A percentile compares a stretch with the other conserved stretches of the same genome.
These are phyloP conservation scores for Passalora sequoiae DNA, from an alignment of 2,329 filamentous ascomycete genomes.

Conservation along the genomic window DNA sequence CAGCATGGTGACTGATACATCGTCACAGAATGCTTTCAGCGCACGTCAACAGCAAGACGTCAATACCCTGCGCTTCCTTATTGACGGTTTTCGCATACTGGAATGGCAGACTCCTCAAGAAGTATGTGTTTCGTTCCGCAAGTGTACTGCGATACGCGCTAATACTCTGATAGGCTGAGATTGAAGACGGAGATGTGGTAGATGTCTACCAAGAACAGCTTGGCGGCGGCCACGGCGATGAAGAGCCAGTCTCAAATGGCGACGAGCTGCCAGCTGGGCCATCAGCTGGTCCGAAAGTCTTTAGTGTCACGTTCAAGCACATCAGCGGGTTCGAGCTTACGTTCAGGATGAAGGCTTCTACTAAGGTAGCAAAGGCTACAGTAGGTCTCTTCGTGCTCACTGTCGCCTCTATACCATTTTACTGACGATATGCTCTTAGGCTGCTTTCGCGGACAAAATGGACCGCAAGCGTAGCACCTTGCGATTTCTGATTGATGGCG, in stretches of 20 bases:
- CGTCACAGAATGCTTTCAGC: conserved; percentile 12
- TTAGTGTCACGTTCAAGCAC: neutral
- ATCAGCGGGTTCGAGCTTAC: neutral
- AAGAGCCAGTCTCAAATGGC: neutral
- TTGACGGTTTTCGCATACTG: conserved; percentile 22
- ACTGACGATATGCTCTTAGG: neutral
- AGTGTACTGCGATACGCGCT: neutral
- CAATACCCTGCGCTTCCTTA: conserved; percentile 20
- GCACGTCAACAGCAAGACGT: conserved; percentile 12
- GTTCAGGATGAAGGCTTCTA: neutral
- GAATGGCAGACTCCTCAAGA: conserved; percentile 15
- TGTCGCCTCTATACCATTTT: neutral
- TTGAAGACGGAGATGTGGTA: conserved; percentile 24
- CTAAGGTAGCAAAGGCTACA: neutral
- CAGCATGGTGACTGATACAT: neutral
- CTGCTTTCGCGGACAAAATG: neutral
- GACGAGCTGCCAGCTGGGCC: neutral
- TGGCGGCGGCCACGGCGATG: neutral
- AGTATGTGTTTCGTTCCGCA: conserved; percentile 17
- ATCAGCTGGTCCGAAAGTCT: neutral
- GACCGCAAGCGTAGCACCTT: neutral
- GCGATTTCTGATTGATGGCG: neutral
- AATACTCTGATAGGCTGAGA: conserved; percentile 13
- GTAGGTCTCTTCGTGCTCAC: neutral
- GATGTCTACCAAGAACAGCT: conserved; percentile 9